Percentiles rank a stretch among this genome's conserved stretches.
Evolutionary conservation across 352 stramenopile species (phyloP).

Genomic region (Saprolegnia parasitica): DNA sequence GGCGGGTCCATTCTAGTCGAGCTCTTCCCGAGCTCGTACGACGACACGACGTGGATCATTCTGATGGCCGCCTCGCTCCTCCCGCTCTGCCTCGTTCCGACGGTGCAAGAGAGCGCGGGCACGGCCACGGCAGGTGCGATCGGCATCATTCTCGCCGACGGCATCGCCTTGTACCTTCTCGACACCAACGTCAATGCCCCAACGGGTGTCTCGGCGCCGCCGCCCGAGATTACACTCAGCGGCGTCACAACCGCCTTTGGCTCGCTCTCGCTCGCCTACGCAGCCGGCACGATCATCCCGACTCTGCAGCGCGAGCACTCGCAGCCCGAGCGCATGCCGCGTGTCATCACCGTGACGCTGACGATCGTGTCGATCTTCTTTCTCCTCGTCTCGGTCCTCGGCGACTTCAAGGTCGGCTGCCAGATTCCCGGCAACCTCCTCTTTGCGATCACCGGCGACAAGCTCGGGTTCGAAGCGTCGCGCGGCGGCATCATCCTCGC

Average conservation of each 20-base stretch:
- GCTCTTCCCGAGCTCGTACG: neutral
- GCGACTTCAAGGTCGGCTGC: conserved; percentile 34
- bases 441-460: conserved; percentile 54
- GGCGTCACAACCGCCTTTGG: conserved; percentile 17
- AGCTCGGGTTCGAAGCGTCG: conserved; percentile 44
- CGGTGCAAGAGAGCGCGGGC: conserved; percentile 25
- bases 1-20: conserved; percentile 31
- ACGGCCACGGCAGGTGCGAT: conserved; percentile 16
- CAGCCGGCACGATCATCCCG: conserved; percentile 27
- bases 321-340: conserved; percentile 26
- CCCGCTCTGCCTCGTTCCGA: conserved; percentile 24
- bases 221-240: conserved; percentile 20
- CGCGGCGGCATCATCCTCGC: conserved; percentile 42
- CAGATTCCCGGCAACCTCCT: conserved; percentile 44
- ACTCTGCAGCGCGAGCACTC: conserved; percentile 25
- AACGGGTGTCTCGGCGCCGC: neutral
- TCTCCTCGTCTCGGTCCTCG: conserved; percentile 47
- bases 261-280: conserved; percentile 26
- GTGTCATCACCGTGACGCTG: conserved; percentile 26
- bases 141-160: conserved; percentile 25
- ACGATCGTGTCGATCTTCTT: conserved; percentile 27
- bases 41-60: neutral
- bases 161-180: conserved; percentile 26
- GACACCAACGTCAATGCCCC: conserved; percentile 2
- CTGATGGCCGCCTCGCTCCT: neutral